phyloP scores from a whole-genome alignment of 768 basidiomycete species.

The Amanita polypyramis region DNA sequence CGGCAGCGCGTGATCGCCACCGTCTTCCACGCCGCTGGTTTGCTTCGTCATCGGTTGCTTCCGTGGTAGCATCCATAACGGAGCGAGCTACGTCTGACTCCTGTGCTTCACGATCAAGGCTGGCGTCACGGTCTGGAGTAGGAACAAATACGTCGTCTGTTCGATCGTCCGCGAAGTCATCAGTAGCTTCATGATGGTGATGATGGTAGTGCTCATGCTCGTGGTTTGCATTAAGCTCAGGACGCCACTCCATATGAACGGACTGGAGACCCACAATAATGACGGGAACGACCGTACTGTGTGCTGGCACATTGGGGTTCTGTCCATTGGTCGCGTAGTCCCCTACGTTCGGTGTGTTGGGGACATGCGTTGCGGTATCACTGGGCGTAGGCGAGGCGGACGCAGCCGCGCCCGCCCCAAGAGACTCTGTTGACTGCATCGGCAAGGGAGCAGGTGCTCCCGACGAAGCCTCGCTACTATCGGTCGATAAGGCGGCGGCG shows the following conservation, averaged over 20 bases:
- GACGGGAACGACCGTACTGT: conserved; percentile 60
- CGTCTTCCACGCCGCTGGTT: conserved; percentile 14
- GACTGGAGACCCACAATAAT: conserved; percentile 79
- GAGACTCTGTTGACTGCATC: conserved; percentile 9
- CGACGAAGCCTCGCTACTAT: conserved; percentile 2
- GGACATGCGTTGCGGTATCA: conserved; percentile 1
- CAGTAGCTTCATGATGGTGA: conserved; percentile 7
- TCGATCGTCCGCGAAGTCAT: conserved; percentile 6
- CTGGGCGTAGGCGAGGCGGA: conserved; percentile 3
- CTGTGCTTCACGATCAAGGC: background rate
- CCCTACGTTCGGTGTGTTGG: conserved; percentile 10
- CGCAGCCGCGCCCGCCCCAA: conserved; percentile 4
- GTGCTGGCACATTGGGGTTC: background rate
- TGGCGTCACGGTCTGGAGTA: background rate
- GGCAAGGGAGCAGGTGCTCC: conserved; percentile 9
- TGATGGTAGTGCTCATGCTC: conserved; percentile 11
- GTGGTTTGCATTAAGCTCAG: background rate
- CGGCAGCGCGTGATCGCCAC: conserved; percentile 57
- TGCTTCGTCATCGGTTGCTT: background rate
- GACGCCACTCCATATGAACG: conserved; percentile 40
- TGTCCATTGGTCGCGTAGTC: conserved; percentile 2
- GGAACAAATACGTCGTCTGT: conserved; percentile 7
- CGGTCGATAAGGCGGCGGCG: conserved; percentile 8
- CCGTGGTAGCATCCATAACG: background rate
- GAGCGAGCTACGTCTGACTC: background rate